Evolutionary conservation across 2,329 filamentous ascomycete genomes (phyloP).

Genomic region (Sclerotinia subarctica): DNA sequence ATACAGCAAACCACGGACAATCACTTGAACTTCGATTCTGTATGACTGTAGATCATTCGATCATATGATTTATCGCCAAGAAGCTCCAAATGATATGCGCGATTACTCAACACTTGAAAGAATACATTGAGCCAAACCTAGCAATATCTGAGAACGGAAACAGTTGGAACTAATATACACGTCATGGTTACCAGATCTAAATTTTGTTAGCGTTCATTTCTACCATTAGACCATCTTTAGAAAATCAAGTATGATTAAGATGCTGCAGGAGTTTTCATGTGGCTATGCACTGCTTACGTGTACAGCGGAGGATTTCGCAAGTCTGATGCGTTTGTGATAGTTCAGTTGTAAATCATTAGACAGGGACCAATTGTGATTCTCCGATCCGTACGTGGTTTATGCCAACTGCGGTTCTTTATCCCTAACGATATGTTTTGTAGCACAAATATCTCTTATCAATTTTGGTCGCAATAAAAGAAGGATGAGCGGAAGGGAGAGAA

Average conservation of each 20-base stretch:
- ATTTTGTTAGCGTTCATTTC: neutral
- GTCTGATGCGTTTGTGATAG: neutral
- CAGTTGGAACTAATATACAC: neutral
- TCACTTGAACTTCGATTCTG: neutral
- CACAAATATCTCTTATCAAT: neutral
- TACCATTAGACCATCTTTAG: neutral
- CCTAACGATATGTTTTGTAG: neutral
- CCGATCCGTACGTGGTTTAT: neutral
- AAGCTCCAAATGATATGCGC: neutral
- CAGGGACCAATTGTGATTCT: neutral
- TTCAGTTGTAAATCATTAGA: neutral
- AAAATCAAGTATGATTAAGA: neutral
- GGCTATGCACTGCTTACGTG: neutral
- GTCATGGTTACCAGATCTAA: neutral
- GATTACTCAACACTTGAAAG: neutral
- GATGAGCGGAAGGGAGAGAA: accelerated
- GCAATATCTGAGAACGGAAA: neutral
- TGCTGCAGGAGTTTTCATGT: neutral
- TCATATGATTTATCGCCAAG: neutral
- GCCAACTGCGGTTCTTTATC: neutral
- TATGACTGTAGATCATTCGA: neutral
- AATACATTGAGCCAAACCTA: neutral
- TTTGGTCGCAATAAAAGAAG: neutral
- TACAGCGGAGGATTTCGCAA: neutral
- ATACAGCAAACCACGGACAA: no score